phyloP scores from a whole-genome alignment of 2,329 filamentous ascomycete genomes.

The Fusarium nisikadoi region DNA sequence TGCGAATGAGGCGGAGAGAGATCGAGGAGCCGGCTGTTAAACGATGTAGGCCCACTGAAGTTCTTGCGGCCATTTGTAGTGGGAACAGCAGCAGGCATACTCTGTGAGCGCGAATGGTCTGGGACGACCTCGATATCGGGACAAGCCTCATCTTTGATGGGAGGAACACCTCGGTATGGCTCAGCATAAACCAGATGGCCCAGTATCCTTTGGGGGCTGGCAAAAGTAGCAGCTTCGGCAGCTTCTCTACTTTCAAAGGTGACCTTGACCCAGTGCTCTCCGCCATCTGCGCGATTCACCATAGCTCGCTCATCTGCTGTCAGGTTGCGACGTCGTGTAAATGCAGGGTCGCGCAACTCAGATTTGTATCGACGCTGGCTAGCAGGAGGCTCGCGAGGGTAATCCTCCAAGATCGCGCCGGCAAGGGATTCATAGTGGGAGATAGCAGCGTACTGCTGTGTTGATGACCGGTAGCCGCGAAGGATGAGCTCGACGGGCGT shows the following conservation, averaged over 20 bases:
- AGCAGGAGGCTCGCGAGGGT: slow-evolving; percentile 83
- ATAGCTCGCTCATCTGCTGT: slow-evolving; percentile 79
- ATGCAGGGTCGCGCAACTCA: slow-evolving; percentile 77
- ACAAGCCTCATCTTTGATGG: slow-evolving; percentile 71
- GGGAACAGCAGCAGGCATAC: slow-evolving; percentile 48
- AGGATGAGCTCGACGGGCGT: slow-evolving; percentile 80
- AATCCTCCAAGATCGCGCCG: slow-evolving; percentile 91
- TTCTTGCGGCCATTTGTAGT: slow-evolving; percentile 44
- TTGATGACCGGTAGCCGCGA: slow-evolving; percentile 76
- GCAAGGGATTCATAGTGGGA: slow-evolving; percentile 89
- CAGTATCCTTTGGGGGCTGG: slow-evolving; percentile 77
- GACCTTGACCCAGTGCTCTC: slow-evolving; percentile 91
- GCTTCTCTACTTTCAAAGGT: slow-evolving; percentile 81
- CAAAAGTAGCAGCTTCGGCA: slow-evolving; percentile 74
- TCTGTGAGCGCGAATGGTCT: slow-evolving; percentile 50
- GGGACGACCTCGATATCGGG: slow-evolving; percentile 58
- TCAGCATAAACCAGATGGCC: slow-evolving; percentile 78
- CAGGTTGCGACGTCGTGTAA: slow-evolving; percentile 72
- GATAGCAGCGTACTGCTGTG: slow-evolving; percentile 86
- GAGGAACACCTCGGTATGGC: slow-evolving; percentile 72
- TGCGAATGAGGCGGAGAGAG: slow-evolving; percentile 58
- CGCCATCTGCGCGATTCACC: slow-evolving; percentile 83
- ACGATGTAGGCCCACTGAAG: slow-evolving; percentile 49
- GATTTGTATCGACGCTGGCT: slow-evolving; percentile 77
- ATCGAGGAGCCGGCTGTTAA: slow-evolving; percentile 53